Percentiles rank a stretch among this genome's conserved stretches.
Evolutionary conservation across 2,329 filamentous ascomycete species (phyloP).

Genomic region (Trichophyton schoenleinii): DNA sequence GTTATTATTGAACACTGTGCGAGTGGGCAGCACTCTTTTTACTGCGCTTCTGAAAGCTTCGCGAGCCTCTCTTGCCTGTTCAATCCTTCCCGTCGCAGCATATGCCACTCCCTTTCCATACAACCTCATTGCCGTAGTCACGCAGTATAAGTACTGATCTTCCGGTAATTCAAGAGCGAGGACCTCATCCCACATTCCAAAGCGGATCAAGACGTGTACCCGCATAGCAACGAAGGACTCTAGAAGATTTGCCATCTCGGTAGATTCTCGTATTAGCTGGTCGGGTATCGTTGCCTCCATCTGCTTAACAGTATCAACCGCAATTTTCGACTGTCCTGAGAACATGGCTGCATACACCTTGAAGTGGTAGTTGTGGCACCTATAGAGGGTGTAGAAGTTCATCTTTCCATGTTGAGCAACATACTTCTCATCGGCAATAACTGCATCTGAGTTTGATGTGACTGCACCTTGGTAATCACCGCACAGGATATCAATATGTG

Average conservation of each 20-base stretch:
- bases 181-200: conserved; percentile 59
- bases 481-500: conserved; percentile 60
- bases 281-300: conserved; percentile 54
- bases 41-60: conserved; percentile 41
- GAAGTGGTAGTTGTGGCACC: conserved; percentile 63
- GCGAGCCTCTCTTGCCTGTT: conserved; percentile 33
- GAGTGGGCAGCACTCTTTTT: conserved; percentile 42
- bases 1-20: conserved; percentile 58
- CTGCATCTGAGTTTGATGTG: conserved; percentile 53
- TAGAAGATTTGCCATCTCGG: conserved; percentile 68
- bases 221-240: conserved; percentile 58
- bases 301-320: conserved; percentile 46
- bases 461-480: conserved; percentile 60
- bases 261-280: conserved; percentile 49
- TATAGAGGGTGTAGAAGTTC: conserved; percentile 68
- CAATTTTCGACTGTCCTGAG: conserved; percentile 50
- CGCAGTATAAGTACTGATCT: conserved; percentile 52
- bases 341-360: conserved; percentile 69
- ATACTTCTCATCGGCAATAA: conserved; percentile 55
- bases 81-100: conserved; percentile 45
- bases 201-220: conserved; percentile 58
- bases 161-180: conserved; percentile 43
- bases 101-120: conserved; percentile 58
- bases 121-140: conserved; percentile 54
- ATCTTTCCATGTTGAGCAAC: conserved; percentile 44